phyloP scores from a whole-genome alignment of 2,329 filamentous ascomycete species.

The Cercospora sp. region DNA sequence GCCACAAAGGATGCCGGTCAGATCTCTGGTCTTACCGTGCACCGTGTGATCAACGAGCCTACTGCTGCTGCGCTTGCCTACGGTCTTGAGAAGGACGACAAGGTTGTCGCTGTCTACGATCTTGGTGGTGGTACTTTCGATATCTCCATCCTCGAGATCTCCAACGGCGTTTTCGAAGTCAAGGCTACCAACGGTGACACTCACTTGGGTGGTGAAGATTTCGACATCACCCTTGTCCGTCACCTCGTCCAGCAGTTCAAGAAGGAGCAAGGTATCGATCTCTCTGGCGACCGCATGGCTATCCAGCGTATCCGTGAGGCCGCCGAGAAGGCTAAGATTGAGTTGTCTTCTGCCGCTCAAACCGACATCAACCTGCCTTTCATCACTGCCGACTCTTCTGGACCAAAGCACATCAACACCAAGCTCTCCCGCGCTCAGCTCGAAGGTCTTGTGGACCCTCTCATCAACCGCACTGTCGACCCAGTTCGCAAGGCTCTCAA shows the following conservation, averaged over 20 bases:
- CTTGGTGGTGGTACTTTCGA: conserved; percentile 98
- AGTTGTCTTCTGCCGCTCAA: conserved; percentile 90
- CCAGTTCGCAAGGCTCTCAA: conserved; percentile 96
- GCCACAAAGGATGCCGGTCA: conserved; percentile 97
- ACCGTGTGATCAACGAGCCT: conserved; percentile 97
- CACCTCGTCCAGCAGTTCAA: conserved; percentile 95
- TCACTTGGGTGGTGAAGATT: conserved; percentile 96
- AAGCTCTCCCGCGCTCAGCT: conserved; percentile 93
- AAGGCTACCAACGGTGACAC: conserved; percentile 99
- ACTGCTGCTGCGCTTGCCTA: conserved; percentile 95
- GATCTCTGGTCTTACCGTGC: conserved; percentile 92
- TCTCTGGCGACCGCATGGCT: conserved; percentile 91
- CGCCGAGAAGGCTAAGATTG: conserved; percentile 99
- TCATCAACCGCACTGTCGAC: conserved; percentile 83
- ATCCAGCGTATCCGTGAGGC: conserved; percentile 99
- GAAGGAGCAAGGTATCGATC: conserved; percentile 89
- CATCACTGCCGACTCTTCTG: conserved; percentile 93
- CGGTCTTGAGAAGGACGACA: conserved; percentile 93
- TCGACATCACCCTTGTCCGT: conserved; percentile 91
- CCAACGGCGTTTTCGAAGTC: conserved; percentile 97
- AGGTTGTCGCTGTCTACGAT: conserved; percentile 93
- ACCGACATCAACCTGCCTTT: conserved; percentile 99
- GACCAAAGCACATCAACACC: conserved; percentile 96
- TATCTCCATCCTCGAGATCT: conserved; percentile 96
- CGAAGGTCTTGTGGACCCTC: conserved; percentile 85